phyloP scores from a whole-genome alignment of 2,329 filamentous ascomycete genomes.

The Cercospora zeae-maydis region DNA sequence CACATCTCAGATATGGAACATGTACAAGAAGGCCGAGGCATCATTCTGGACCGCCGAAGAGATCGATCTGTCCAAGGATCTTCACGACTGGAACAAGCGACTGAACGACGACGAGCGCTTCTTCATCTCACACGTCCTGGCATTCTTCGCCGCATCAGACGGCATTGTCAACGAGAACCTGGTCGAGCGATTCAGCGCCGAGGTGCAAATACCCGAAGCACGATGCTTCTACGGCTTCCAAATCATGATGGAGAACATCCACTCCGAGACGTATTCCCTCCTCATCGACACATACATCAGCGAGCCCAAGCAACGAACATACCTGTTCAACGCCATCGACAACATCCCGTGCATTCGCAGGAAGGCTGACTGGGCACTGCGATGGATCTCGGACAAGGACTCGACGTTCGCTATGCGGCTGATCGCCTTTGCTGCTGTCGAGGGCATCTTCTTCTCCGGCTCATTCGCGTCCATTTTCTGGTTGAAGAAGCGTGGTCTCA shows the following conservation, averaged over 20 bases:
- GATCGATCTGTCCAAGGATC: slow-evolving; percentile 97
- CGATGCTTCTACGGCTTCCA: slow-evolving; percentile 99
- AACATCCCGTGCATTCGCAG: slow-evolving; percentile 97
- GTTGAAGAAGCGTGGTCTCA: slow-evolving; percentile 99
- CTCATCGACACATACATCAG: slow-evolving; percentile 99
- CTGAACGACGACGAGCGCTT: slow-evolving; percentile 95
- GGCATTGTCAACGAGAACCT: slow-evolving; percentile 99
- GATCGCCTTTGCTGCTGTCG: slow-evolving; percentile 93
- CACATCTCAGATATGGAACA: slow-evolving; percentile 86
- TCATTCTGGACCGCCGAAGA: slow-evolving; percentile 99
- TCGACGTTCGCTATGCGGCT: slow-evolving; percentile 94
- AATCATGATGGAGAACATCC: slow-evolving; percentile 99
- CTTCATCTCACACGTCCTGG: slow-evolving; percentile 97
- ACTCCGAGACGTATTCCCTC: slow-evolving; percentile 98
- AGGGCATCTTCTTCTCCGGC: slow-evolving; percentile 99
- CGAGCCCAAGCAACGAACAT: slow-evolving; percentile 86
- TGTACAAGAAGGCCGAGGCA: slow-evolving; percentile 99
- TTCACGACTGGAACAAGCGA: slow-evolving; percentile 98
- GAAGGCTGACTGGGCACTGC: slow-evolving; percentile 97
- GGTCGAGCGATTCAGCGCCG: slow-evolving; percentile 92
- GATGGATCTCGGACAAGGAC: slow-evolving; percentile 89
- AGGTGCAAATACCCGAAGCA: slow-evolving; percentile 96
- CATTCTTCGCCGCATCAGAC: slow-evolving; percentile 98
- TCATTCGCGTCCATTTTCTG: slow-evolving; percentile 99
- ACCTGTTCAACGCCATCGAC: slow-evolving; percentile 98